These are phyloP conservation scores for Cutaneotrichosporon mucoides DNA, from an alignment of 1,284 basidiomycete species.

Conservation along the genomic window DNA sequence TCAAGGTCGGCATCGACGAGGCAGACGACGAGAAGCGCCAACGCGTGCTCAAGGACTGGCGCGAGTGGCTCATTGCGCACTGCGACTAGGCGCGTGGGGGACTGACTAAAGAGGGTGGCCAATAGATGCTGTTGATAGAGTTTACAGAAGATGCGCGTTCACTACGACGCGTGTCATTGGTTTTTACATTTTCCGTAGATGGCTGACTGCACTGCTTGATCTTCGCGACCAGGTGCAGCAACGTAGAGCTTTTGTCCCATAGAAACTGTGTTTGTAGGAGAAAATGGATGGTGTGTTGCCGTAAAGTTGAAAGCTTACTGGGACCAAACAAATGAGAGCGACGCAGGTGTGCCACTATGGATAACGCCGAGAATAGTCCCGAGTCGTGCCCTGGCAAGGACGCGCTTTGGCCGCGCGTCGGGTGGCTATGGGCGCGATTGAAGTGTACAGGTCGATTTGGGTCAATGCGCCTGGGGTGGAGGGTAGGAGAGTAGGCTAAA, in stretches of 20 bases:
- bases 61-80: slow-evolving; percentile 44
- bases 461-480: too few species aligned
- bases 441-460: too few species aligned
- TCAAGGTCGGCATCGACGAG: slow-evolving; percentile 47
- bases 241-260: too few species aligned
- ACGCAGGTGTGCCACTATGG: neutral
- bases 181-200: too few species aligned
- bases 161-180: too few species aligned
- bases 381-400: neutral
- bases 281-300: neutral
- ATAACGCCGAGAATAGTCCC: neutral
- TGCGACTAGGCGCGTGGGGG: slow-evolving; percentile 18
- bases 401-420: slow-evolving; percentile 7
- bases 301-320: neutral
- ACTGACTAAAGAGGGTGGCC: neutral
- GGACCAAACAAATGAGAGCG: neutral
- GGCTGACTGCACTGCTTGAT: too few species aligned
- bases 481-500: too few species aligned
- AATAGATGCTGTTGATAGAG: too few species aligned
- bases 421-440: neutral
- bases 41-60: slow-evolving; percentile 47
- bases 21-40: slow-evolving; percentile 49
- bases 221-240: too few species aligned
- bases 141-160: too few species aligned
- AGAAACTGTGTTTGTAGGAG: neutral